These are phyloP conservation scores for Solanum pinnatisectum DNA, from an alignment of 257 asterid genomes.

Conservation along the genomic window DNA sequence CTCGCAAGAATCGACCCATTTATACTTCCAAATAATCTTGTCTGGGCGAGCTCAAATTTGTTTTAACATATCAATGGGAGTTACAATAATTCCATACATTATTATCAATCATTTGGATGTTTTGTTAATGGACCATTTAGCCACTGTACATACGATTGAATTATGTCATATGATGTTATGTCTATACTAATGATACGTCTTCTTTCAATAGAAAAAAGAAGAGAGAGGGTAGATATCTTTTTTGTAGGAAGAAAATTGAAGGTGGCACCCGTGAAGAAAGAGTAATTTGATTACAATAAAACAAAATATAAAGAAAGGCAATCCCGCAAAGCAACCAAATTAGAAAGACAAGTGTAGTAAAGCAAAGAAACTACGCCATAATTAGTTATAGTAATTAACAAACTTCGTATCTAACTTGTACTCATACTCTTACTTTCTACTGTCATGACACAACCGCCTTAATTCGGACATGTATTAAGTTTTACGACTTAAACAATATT, in stretches of 20 bases:
- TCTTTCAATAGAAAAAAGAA: background rate
- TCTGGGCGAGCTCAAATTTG: background rate
- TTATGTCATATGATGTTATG: background rate
- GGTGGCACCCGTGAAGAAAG: background rate
- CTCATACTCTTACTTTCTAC: background rate
- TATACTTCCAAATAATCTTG: too few relatives aligned
- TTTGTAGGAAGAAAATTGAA: background rate
- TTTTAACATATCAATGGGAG: background rate
- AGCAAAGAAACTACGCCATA: slow-evolving; percentile 4
- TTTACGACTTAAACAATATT: background rate
- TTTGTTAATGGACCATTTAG: background rate
- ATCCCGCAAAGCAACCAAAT: background rate
- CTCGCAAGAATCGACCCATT: background rate
- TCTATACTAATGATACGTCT: background rate
- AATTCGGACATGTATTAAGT: too few relatives aligned
- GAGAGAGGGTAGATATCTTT: background rate
- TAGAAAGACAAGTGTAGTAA: background rate
- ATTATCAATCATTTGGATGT: background rate
- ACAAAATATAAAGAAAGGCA: background rate
- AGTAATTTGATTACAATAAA: background rate
- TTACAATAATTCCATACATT: background rate
- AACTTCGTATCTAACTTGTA: background rate
- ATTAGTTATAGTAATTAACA: background rate
- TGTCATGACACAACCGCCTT: background rate
- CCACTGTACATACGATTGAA: background rate